Evolutionary conservation across 2,329 filamentous ascomycete species (phyloP), one percentile per base, ranked within the genome.

Genomic region (Xylariaceae sp.): DNA sequence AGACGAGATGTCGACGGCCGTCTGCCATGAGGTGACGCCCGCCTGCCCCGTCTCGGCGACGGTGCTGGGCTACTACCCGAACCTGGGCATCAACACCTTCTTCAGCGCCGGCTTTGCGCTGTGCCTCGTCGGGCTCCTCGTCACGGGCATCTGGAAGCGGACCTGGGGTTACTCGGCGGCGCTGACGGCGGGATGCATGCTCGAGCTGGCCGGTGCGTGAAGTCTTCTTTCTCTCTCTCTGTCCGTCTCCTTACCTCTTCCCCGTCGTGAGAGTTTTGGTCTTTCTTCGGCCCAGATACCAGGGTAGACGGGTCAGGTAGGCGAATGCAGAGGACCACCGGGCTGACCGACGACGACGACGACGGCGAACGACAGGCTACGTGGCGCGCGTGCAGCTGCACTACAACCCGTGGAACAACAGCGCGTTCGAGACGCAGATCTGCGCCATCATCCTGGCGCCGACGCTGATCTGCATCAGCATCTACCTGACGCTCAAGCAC

Each of bases 401-500:
- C 47, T 29, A 55, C 28, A 73, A 75, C 55, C 72, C 74, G 3
- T 80, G 70, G 67, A 58, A 72, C 53, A 48, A 61, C 11, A 40
- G 57, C 33, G 65, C 67, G 38, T 79, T 79, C 57, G 57, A 77
- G 52, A 66, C 71, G 29, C 72, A 78, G 41, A 76, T 79, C 52
- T 67, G 66, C 56, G 61, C 65, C 55, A 72, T 77, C 57, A 71
- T 76, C 55, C 63, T 76, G 32, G 70, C 61, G n/a, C 72, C 72
- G 3, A 74, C 75, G 19, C 65, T 80, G 38, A 62, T 79, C 55
- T 76, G 74, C 56, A 72, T 75, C 43, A 68, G 65, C 49, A 70
- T 80, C 54, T 81, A 80, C 59, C 67, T 81, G 17, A 77, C 72
- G 3, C 68, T 80, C 38, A 76, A 77, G 53, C 75, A 78, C 60